These are phyloP conservation scores for Excoecaria cochinchinensis DNA, from an alignment of 345 rosid species.

Conservation along the genomic window DNA sequence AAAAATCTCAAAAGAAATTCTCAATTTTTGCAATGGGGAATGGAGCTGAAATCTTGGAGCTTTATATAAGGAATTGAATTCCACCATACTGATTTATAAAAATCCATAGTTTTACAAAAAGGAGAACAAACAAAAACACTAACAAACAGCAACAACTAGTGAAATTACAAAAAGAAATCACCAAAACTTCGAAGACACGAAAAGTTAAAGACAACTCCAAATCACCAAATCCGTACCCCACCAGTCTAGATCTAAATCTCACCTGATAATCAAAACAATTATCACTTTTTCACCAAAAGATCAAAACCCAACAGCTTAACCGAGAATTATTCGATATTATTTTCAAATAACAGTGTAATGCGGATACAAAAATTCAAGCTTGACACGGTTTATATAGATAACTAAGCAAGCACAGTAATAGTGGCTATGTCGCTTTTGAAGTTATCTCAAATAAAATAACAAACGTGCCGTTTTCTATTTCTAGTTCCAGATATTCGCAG, in stretches of 20 bases:
- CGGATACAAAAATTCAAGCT: not conserved
- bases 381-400: too few species aligned
- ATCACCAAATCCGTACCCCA: conserved; percentile 27
- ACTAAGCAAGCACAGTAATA: not conserved
- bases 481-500: not conserved
- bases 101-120: not conserved
- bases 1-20: not conserved
- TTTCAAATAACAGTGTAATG: not conserved
- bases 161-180: not conserved
- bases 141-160: conserved; percentile 37
- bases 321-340: too few species aligned
- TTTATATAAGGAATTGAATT: conserved; percentile 29
- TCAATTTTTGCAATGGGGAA: not conserved
- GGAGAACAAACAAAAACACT: not conserved
- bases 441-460: not conserved
- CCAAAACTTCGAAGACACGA: conserved; percentile 32
- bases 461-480: not conserved
- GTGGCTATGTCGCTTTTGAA: not conserved
- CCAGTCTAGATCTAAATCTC: conserved; percentile 41
- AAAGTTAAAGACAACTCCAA: conserved; percentile 34
- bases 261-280: not conserved
- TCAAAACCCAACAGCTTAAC: not conserved
- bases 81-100: not conserved
- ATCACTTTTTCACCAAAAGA: not conserved
- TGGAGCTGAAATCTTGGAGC: conserved; percentile 8